Base-by-base conservation (phyloP, 2,329 filamentous ascomycete species). In the Pestalotiopsis sp. region DNA sequence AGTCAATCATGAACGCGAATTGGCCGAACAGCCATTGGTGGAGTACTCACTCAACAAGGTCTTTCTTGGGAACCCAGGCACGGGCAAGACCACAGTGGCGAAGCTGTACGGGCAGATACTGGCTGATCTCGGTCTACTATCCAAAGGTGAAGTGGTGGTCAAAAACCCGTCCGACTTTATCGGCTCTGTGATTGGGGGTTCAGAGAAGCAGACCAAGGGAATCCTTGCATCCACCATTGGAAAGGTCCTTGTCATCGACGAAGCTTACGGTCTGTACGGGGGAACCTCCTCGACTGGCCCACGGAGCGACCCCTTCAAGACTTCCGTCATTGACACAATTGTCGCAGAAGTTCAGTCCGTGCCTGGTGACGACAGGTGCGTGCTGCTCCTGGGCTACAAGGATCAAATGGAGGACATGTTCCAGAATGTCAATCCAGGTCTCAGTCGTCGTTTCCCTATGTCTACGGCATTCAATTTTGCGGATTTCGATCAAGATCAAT, bases 191-290 rank as follows among this genome's bases (percentile, higher is more conserved):
- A 70, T 95, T 0, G 93, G 93, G 0, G 81, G 85, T 1, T 94
- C 92, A 0, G 92, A 95, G 76, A 82, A 85, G 2, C 88, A 90
- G 41, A 95, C 92, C 0, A 95, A 93, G 71, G 90, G 83, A 0
- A 94, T 95, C 6, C 82, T 95, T 0, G 88, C 87, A 0, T 81
- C 89, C 0, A 89, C 91, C 0, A 71, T 86, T 0, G 93, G 93
- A 0, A 95, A 95, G 71, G 91, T 95, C 0, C 84, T 95, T 0
- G 87, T 95, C 14, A 94, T 95, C 2, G 93, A 95, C 70, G 93
- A 96, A 75, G 92, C 92, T 0, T 95, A 95, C 71, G 88, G 89
- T 41, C 82, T 95, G 0, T 87, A 84, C 60, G 78, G 80, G 1
- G 81, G 81, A 0, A 76, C 77, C 2, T 77, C 75, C 1, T 74